Base-by-base conservation (phyloP, 2,329 filamentous ascomycete species). In the Plenodomus biglobosus region DNA sequence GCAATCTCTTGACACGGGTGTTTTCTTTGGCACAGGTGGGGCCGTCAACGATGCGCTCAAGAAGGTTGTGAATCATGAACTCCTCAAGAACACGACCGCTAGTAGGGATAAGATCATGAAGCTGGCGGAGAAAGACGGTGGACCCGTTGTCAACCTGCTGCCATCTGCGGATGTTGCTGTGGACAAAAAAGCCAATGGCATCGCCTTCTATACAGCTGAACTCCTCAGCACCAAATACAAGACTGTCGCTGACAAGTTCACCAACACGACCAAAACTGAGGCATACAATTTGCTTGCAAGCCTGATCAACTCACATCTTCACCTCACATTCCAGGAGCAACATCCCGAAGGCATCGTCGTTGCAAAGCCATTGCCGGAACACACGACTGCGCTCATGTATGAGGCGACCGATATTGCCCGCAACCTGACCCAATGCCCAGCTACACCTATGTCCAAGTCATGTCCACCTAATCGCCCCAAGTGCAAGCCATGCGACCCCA, bases 301-400 rank as follows among this genome's bases (percentile, higher is more conserved):
- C 38, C 80, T 97, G 50, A 88, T 96, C 67, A 92, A 88, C 64
- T 81, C 86, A 2, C 94, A 97, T 70, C 79, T 97, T 3, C 92
- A 96, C 68, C 80, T 81, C 44, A 87, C 85, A 10, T 97, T 94
- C 83, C 90, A 95, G 65, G 88, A 86, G 59, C 79, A 79, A 18
- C 95, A 94, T 70, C 76, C 82, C 1, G 79, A 81, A 34, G 92
- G 94, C 22, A 86, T 97, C 48, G 82, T 85, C 4, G 84, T 96
- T 2, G 76, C 95, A 37, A 92, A 95, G 68, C 91, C 92, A 0
- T 79, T 88, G 17, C 82, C 88, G 1, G 76, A 87, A 42, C 85
- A 91, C 67, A 92, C 88, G 34, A 88, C 87, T 1, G 79, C 84
- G 15, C 78, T 95, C 59, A 80, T 91, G 41, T 78, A 83, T 46